Conservation (phyloP, 140 eudicot genomes). For the Bidens hawaiensis region DNA sequence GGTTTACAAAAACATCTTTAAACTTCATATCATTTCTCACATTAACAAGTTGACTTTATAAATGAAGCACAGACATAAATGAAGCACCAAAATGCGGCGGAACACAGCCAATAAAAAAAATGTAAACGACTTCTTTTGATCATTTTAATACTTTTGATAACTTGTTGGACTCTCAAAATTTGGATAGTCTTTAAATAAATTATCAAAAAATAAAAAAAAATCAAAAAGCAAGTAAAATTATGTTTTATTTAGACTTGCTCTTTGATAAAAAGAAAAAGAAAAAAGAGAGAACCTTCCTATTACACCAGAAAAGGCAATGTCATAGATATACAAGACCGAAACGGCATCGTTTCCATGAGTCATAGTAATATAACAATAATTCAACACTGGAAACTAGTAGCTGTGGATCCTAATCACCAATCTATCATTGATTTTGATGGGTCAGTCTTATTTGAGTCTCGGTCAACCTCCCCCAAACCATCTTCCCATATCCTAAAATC, state of each 20-base stretch:
- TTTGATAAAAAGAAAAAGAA: too few relatives aligned
- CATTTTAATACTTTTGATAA: background rate
- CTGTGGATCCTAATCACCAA: background rate
- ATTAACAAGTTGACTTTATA: too few relatives aligned
- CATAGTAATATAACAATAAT: background rate
- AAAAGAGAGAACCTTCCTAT: too few relatives aligned
- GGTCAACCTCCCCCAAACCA: conserved; percentile 70
- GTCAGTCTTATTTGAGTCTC: conserved; percentile 48
- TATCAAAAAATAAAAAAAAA: too few relatives aligned
- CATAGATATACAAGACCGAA: conserved; percentile 7
- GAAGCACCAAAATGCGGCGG: background rate
- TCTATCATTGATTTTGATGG: conserved; percentile 21
- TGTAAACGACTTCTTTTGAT: background rate
- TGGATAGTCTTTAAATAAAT: too few relatives aligned
- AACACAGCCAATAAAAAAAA: background rate
- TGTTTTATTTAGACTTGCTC: background rate
- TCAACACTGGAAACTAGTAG: conserved; percentile 1
- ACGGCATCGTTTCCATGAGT: background rate
- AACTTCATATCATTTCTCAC: too few relatives aligned
- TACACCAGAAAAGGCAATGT: background rate
- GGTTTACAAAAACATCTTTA: too few relatives aligned
- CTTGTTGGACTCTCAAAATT: background rate
- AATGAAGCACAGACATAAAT: too few relatives aligned
- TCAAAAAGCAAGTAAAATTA: too few relatives aligned
- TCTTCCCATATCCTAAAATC: conserved; percentile 69